Evolutionary conservation across 176 grass and related monocot genomes (phyloP), one percentile per base, ranked within the genome.

Genomic region (Thalia dealbata): DNA sequence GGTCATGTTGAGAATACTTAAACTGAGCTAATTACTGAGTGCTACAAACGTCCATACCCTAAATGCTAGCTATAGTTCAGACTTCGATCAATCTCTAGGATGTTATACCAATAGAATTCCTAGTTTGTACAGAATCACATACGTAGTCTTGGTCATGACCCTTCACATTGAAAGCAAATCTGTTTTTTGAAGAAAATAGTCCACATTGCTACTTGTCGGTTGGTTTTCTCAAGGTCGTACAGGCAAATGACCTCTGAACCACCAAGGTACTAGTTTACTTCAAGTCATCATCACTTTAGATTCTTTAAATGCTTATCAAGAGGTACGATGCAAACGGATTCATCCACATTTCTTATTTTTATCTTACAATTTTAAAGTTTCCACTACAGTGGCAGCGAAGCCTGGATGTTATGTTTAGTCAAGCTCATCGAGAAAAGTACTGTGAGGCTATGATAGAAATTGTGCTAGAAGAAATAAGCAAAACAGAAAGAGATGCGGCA

Each of bases 401-500:
- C 32, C 50, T 56, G 16, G 11, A 73, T 14, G 7, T 38, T 38
- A 38, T 38, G 32, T 48, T 70, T 19, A 30, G 71, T 19, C 3
- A 55, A 73, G 14, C 27, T 73, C 22, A 38, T 21, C 14, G 55
- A 73, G 50, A 28, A 35, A 73, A 73, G 50, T 11, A 56, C 38
- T 19, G 43, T 68, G 9, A 41, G 9, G 11, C 65, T 23, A 78
- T 67, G 50, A 61, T 75, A 71, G 52, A 23, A 73, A 72, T 22
- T 82, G 81, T 87, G 27, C 15, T 78, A 78, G 44, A 10, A 75
- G 27, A 55, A 50, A 69, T 30, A 1, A 13, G 79, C 32, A 76
- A 76, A 82, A 50, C 30, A 83, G 73, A 15, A 28, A 1, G 22
- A 81, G 73, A 76, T 84, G 56, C 30, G 81, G 73, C 15, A 28